Evolutionary conservation across 2,329 filamentous ascomycete species (phyloP), one percentile per base, ranked within the genome.

Genomic region (Leptographium wingfieldii): DNA sequence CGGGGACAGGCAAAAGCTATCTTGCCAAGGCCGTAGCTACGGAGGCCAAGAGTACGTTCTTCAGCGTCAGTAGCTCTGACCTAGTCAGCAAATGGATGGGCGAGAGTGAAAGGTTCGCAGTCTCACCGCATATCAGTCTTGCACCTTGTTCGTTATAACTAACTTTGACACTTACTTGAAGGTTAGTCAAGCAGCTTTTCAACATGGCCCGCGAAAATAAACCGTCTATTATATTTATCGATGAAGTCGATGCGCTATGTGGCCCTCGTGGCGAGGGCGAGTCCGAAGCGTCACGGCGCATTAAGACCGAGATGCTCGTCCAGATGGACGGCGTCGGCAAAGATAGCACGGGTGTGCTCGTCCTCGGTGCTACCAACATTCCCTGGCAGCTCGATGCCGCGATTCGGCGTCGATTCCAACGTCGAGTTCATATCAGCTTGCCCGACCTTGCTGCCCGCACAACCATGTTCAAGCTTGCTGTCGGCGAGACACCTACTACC

Each of bases 31-130:
- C 94, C 2, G 92, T 99, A 57, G 94, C 94, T 58, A 99, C 94
- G 22, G 94, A 99, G 74, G 94, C 94, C 61, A 97, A 99, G 74
- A 96, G 92, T 74, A 97, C 94, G 3, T 99, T 99, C 72, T 99
- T 99, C 81, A 96, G 91, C 69, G 92, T 99, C 66, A 95, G 90
- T 75, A 95, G 90, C 79, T 95, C 90, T 70, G 94, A 99, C 72
- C 73, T 99, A 73, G 94, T 99, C 63, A 96, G 90, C 73, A 99
- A 99, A 72, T 99, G 94, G 94, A 99, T 99, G 94, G 94, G 94
- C 77, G 94, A 99, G 75, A 95, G 89, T 79, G 94, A 99, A 83
- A 84, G 91, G 90, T 95, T 76, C 56, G 56, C 7, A 11, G 9
- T n/a, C 35, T 27, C 12, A 9, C 33, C 14, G 19, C 3, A 25